Evolutionary conservation across 2,329 filamentous ascomycete species (phyloP).

Genomic region (Aspergillus sp.): DNA sequence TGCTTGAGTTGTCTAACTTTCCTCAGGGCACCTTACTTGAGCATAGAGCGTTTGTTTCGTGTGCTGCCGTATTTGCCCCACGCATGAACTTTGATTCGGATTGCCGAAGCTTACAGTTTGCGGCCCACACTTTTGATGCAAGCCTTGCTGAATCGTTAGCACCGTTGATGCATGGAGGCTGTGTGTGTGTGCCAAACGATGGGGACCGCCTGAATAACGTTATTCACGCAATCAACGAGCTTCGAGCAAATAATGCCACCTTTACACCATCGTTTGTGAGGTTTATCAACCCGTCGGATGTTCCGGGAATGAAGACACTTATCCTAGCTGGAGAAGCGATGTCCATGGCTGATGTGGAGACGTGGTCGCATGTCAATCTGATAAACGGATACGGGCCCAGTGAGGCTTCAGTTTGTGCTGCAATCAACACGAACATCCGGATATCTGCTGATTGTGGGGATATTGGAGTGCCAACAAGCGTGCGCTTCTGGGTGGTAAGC

Average conservation of each 20-base stretch:
- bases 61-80: conserved; percentile 57
- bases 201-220: conserved; percentile 56
- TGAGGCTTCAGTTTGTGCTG: conserved; percentile 44
- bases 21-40: conserved; percentile 64
- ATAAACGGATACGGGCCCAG: conserved; percentile 52
- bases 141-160: conserved; percentile 59
- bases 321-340: conserved; percentile 55
- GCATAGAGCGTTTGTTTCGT: conserved; percentile 63
- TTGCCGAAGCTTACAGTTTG: conserved; percentile 63
- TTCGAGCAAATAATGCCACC: conserved; percentile 59
- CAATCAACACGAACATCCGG: conserved; percentile 40
- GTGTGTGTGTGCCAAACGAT: conserved; percentile 61
- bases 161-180: conserved; percentile 60
- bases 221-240: conserved; percentile 54
- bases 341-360: conserved; percentile 46
- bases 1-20: conserved; percentile 16
- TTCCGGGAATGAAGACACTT: conserved; percentile 49
- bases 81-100: conserved; percentile 54
- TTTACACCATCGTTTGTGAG: conserved; percentile 65
- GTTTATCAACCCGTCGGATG: conserved; percentile 48
- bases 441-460: conserved; percentile 37
- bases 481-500: conserved; percentile 46
- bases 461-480: conserved; percentile 41
- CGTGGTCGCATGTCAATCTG: conserved; percentile 44
- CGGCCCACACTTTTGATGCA: conserved; percentile 61